Evolutionary conservation across 345 rosid genomes (phyloP).

Genomic region (Noccaea caerulescens): DNA sequence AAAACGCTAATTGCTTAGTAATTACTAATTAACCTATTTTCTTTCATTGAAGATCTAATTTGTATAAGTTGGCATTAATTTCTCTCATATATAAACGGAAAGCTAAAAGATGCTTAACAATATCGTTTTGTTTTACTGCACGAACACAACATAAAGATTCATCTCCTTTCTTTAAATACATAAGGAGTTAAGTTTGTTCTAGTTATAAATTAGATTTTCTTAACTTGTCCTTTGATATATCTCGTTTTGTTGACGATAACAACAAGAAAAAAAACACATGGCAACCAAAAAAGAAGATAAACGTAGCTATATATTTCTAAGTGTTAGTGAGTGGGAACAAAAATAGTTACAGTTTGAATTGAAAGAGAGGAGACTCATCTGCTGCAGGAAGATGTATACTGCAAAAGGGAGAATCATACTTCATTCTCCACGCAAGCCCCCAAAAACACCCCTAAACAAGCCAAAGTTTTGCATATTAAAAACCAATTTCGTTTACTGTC

Average conservation of each 20-base stretch:
- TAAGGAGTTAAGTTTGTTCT: background rate
- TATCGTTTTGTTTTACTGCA: conserved; percentile 10
- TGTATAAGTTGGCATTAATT: background rate
- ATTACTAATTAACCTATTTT: conserved; percentile 12
- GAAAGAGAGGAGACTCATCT: conserved; percentile 47
- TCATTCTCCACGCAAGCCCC: background rate
- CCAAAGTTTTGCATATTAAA: background rate
- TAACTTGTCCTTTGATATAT: conserved; percentile 30
- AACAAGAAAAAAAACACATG: conserved; percentile 1
- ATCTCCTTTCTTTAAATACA: conserved; percentile 15
- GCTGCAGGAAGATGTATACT: conserved; percentile 29
- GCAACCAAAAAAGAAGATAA: background rate
- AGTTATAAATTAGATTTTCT: conserved; percentile 22
- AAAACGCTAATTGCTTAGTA: background rate
- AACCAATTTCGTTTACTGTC: background rate
- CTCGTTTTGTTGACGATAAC: conserved; percentile 25
- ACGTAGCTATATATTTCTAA: conserved; percentile 7
- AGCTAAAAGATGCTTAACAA: background rate
- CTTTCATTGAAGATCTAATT: conserved; percentile 24
- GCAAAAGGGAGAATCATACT: conserved; percentile 28
- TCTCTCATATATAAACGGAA: background rate
- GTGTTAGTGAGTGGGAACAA: conserved; percentile 31
- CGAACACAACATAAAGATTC: conserved; percentile 11
- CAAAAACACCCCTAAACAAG: conserved; percentile 13
- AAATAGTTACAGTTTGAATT: conserved; percentile 36